Evolutionary conservation across 2,329 filamentous ascomycete species (phyloP).

Genomic region (Xylaria sp.): DNA sequence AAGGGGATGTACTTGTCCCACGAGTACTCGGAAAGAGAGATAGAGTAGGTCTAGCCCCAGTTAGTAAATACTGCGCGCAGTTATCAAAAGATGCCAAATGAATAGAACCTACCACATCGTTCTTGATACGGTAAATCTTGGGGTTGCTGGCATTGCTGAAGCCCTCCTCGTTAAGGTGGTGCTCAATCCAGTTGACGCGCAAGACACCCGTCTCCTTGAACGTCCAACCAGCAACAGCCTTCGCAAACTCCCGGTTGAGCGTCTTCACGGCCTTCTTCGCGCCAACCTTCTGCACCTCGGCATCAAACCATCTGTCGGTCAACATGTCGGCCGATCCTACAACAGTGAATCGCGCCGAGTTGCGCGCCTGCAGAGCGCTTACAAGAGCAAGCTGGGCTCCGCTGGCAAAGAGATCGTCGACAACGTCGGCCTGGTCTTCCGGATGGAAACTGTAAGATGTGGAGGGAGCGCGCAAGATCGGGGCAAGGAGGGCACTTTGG

Average conservation of each 20-base stretch:
- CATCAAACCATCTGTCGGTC: slow-evolving; percentile 82
- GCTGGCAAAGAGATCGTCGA: slow-evolving; percentile 80
- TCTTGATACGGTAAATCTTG: slow-evolving; percentile 90
- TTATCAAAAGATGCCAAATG: background rate
- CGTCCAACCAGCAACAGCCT: slow-evolving; percentile 83
- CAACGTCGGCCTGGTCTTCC: slow-evolving; percentile 68
- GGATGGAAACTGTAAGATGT: slow-evolving; percentile 93
- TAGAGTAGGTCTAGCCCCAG: slow-evolving; percentile 63
- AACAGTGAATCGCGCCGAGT: slow-evolving; percentile 83
- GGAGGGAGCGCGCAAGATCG: slow-evolving; percentile 73
- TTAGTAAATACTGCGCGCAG: slow-evolving; percentile 11
- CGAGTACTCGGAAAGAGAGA: slow-evolving; percentile 81
- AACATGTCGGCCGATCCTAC: slow-evolving; percentile 83
- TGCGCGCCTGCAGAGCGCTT: slow-evolving; percentile 84
- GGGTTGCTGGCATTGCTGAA: slow-evolving; percentile 66
- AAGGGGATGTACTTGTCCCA: slow-evolving; percentile 73
- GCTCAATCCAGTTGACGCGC: slow-evolving; percentile 75
- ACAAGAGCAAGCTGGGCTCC: slow-evolving; percentile 79
- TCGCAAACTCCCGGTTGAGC: slow-evolving; percentile 78
- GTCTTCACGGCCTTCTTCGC: slow-evolving; percentile 53
- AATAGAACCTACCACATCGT: slow-evolving; percentile 72
- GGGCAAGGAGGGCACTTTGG: slow-evolving; percentile 68
- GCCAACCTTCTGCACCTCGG: slow-evolving; percentile 61
- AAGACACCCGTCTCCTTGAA: slow-evolving; percentile 93
- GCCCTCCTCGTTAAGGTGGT: slow-evolving; percentile 58